Evolutionary conservation across 192 early-diverging fungal genomes (phyloP).

Genomic region (Entomortierella beljakovae): DNA sequence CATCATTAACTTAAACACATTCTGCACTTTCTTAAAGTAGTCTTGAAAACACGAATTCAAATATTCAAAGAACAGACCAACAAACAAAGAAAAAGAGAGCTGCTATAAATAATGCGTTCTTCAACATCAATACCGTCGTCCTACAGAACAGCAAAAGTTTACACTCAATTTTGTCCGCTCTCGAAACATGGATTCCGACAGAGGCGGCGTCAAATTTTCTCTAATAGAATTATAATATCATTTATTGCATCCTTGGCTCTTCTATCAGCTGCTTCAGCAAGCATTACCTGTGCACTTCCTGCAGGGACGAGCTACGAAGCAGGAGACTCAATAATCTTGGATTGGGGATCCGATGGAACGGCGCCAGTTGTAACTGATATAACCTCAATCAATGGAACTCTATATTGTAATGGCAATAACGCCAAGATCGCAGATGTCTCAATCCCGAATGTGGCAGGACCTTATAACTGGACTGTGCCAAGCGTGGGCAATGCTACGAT

Average conservation of each 20-base stretch:
- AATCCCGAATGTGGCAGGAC: constrained; percentile 17
- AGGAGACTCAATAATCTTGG: constrained; percentile 30
- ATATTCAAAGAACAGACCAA: too few species aligned
- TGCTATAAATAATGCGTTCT: too few species aligned
- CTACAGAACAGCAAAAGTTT: too few species aligned
- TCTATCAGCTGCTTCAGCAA: constrained; percentile 6
- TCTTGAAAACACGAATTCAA: too few species aligned
- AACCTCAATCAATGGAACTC: constrained; percentile 22
- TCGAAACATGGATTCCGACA: too few species aligned
- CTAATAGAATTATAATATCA: background rate
- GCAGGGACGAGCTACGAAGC: constrained; percentile 40
- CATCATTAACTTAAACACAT: background rate
- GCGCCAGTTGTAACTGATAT: constrained; percentile 17
- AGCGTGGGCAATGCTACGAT: constrained; percentile 43
- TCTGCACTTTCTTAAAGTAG: background rate
- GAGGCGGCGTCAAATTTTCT: too few species aligned
- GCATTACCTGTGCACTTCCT: constrained; percentile 41
- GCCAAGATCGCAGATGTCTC: constrained; percentile 18
- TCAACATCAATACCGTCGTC: too few species aligned
- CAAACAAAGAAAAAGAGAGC: too few species aligned
- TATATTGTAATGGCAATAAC: constrained; percentile 30
- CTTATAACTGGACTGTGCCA: constrained; percentile 40
- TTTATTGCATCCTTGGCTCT: background rate
- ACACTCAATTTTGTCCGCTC: too few species aligned
- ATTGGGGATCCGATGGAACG: constrained; percentile 31